Evolutionary conservation across 345 rosid species (phyloP), one percentile per base, ranked within the genome.

Genomic region (Brassica carinata): DNA sequence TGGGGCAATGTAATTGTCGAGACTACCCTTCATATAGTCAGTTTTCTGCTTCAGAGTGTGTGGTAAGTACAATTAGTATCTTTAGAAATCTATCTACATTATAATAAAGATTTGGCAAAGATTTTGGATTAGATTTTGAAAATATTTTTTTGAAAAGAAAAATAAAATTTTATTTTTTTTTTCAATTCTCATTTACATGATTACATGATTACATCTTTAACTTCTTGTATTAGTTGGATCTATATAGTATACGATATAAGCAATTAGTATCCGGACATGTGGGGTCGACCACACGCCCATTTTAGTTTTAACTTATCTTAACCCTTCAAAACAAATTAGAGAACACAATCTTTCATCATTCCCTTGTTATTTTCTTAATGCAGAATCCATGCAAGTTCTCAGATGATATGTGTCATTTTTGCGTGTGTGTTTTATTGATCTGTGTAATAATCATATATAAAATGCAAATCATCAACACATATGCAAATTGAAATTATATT

Each of bases 261-360:
- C 75, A 70, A 31, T 69, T 61, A 77, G 27, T 48, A 63, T 5
- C n/a, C 76, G 14, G 67, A 79, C 73, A 67, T n/a, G 78, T 66
- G 34, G 82, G 82, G 77, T 73, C 82, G 34, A 79, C 82, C 82
- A 79, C 77, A 79, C 82, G 82, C 73, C 55, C 77, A 63, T 27
- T 30, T 65, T 70, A 1, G 29, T 51, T 58, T 33, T 33, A 77
- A 14, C 55, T 70, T 62, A 62, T 69, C 51, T 45, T 43, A 31
- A 69, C n/a, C 72, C 43, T 67, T 58, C 45, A 55, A 38, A 69
- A 45, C 8, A 69, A 36, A n/a, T 7, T 5, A 70, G 34, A 30
- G 63, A 62, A 58, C 51, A 19, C 17, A 5, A 51, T 19, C 19
- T 71, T 48, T 19, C 4, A 5, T 61, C 7, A 5, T 30, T 40